Percentiles rank a stretch among this genome's conserved stretches.
phyloP scores from a whole-genome alignment of 768 basidiomycete genomes.

The Suillus alpinus region DNA sequence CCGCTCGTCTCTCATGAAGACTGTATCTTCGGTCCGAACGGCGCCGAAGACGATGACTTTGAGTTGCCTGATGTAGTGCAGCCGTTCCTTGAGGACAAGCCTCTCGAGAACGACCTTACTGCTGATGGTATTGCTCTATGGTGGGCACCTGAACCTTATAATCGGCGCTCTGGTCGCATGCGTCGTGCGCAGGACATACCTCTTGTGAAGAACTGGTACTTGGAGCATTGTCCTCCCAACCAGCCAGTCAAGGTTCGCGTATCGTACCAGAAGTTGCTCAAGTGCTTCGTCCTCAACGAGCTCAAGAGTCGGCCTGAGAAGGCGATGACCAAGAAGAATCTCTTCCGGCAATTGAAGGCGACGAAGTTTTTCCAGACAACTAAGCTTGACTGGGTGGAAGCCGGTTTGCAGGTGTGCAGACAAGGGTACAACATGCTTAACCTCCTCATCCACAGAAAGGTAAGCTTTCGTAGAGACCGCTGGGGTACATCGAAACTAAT shows the following conservation, averaged over 20 bases:
- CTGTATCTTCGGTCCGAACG: conserved; percentile 85
- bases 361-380: conserved; percentile 99
- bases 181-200: conserved; percentile 94
- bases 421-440: conserved; percentile 99
- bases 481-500: not conserved
- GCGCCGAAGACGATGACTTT: conserved; percentile 83
- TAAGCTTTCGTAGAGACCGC: conserved; percentile 21
- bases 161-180: conserved; percentile 87
- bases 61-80: conserved; percentile 72
- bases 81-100: conserved; percentile 79
- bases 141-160: conserved; percentile 98
- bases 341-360: conserved; percentile 94
- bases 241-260: conserved; percentile 98
- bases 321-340: conserved; percentile 96
- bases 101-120: conserved; percentile 85
- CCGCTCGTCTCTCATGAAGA: conserved; percentile 89
- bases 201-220: conserved; percentile 96
- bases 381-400: conserved; percentile 97
- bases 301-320: conserved; percentile 87
- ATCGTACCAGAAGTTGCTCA: conserved; percentile 97
- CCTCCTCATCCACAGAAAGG: conserved; percentile 97
- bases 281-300: conserved; percentile 94
- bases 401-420: conserved; percentile 95
- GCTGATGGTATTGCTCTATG: conserved; percentile 97
- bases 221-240: conserved; percentile 95